Evolutionary conservation across 2,329 filamentous ascomycete species (phyloP), one percentile per base, ranked within the genome.

Genomic region (Chaetomiaceae sp.): DNA sequence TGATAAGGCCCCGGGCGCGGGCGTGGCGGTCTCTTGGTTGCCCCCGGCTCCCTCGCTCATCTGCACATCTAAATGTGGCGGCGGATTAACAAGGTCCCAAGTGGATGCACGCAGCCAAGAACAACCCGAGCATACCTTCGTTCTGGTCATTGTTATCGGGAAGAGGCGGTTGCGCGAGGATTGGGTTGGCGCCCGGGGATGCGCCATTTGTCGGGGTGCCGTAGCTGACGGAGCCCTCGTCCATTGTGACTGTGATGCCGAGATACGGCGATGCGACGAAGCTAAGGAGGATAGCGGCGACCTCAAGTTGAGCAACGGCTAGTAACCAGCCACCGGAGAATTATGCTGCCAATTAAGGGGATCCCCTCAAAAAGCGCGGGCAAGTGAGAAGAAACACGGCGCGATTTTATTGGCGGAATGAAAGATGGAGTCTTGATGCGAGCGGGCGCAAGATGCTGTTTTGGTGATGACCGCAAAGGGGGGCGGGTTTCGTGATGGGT

Each of bases 11-110:
- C 73, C 74, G 54, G 81, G 76, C 17, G 77, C 80, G 45, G 78
- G 75, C 27, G 81, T 79, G 34, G 77, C 74, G 61, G 74, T 81
- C 58, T 85, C 82, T 65, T 82, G 79, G 67, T 83, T 83, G 48
- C 81, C 75, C 31, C 68, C 68, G 42, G 73, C 68, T 31, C 68
- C 70, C 58, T 83, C 81, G 21, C 73, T 74, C 82, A 87, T 87
- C 55, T 81, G 76, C 38, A 84, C 70, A 71, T 88, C 85, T 82
- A 59, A 4, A 48, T 6, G 25, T 6, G 30, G 41, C 38, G 41
- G 25, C 21, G 34, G 19, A 40, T 56, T 62, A 38, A 5, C 20
- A 35, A 17, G 20, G 4, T 7, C 21, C 20, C n/a, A 16, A 14
- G 9, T 4, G 5, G 19, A 12, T 7, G 10, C 12, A 16, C 12